Evolutionary conservation across 2,329 filamentous ascomycete species (phyloP).

Genomic region (Dactylella cylindrospora): DNA sequence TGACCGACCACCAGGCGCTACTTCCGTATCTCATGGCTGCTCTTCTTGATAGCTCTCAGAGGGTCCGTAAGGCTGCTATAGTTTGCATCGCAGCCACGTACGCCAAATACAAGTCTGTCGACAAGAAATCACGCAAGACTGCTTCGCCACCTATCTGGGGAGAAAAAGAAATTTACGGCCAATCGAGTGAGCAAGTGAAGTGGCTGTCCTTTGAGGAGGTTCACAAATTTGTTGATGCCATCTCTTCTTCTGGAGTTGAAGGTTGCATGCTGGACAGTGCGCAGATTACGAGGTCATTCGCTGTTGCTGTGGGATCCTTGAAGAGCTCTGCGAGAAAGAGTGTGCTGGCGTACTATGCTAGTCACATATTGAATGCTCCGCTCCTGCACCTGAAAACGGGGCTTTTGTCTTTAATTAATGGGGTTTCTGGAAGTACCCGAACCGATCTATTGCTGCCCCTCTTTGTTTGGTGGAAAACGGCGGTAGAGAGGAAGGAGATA

Average conservation of each 20-base stretch:
- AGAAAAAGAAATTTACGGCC: slow-evolving; percentile 35
- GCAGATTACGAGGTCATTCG: slow-evolving; percentile 67
- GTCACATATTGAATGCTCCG: slow-evolving; percentile 70
- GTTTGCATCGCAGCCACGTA: slow-evolving; percentile 56
- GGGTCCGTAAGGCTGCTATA: slow-evolving; percentile 73
- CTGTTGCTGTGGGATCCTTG: slow-evolving; percentile 63
- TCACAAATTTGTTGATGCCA: slow-evolving; percentile 64
- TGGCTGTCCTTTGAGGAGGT: slow-evolving; percentile 63
- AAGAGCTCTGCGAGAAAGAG: slow-evolving; percentile 54
- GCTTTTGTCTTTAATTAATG: slow-evolving; percentile 71
- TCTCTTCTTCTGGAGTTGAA: slow-evolving; percentile 75
- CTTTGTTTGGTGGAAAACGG: slow-evolving; percentile 67
- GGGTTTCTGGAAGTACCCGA: slow-evolving; percentile 71
- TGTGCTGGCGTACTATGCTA: slow-evolving; percentile 70
- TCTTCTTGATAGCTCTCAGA: slow-evolving; percentile 72
- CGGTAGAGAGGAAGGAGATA: slow-evolving; percentile 58
- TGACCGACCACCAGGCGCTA: slow-evolving; percentile 72
- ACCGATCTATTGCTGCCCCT: slow-evolving; percentile 75
- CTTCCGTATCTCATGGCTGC: slow-evolving; percentile 79
- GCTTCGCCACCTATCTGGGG: slow-evolving; percentile 15
- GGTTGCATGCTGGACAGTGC: slow-evolving; percentile 79
- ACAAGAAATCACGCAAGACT: slow-evolving; percentile 30
- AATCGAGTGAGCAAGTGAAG: slow-evolving; percentile 56
- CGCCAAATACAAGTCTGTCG: slow-evolving; percentile 54
- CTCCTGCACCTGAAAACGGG: slow-evolving; percentile 68